A percentile compares a stretch with the other conserved stretches of the same genome.
These are phyloP conservation scores for Schizochytrium sp. DNA, from an alignment of 108 stramenopile species.

Conservation along the genomic window DNA sequence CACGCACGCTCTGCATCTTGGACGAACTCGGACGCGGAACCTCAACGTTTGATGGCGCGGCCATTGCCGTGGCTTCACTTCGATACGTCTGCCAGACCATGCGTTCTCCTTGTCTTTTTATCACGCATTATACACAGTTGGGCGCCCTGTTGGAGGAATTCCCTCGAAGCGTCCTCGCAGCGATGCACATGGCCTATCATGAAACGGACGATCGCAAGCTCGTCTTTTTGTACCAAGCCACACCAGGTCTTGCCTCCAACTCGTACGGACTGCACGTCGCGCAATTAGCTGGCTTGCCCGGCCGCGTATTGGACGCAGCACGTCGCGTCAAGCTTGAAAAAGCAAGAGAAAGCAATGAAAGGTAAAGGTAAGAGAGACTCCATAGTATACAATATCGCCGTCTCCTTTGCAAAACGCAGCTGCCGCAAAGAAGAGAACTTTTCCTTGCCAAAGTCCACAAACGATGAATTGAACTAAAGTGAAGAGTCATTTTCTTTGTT, in stretches of 20 bases:
- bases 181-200: conserved; percentile 4
- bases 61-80: background rate
- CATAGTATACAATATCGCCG: no score
- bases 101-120: background rate
- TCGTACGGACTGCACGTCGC: conserved; percentile 94
- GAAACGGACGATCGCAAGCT: background rate
- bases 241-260: background rate
- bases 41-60: background rate
- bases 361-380: no score
- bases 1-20: conserved; percentile 67
- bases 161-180: background rate
- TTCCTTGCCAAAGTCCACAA: no score
- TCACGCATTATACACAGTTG: background rate
- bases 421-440: no score
- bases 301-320: conserved; percentile 71
- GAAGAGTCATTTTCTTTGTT: no score
- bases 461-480: no score
- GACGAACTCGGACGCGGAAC: conserved; percentile 90
- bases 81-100: background rate
- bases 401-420: no score
- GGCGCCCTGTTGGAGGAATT: background rate
- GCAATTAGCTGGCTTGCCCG: conserved; percentile 79
- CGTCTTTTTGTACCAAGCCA: background rate
- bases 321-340: background rate
- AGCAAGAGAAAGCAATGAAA: no score